phyloP scores from a whole-genome alignment of 2,329 filamentous ascomycete genomes.

The Orbilia oligospora region DNA sequence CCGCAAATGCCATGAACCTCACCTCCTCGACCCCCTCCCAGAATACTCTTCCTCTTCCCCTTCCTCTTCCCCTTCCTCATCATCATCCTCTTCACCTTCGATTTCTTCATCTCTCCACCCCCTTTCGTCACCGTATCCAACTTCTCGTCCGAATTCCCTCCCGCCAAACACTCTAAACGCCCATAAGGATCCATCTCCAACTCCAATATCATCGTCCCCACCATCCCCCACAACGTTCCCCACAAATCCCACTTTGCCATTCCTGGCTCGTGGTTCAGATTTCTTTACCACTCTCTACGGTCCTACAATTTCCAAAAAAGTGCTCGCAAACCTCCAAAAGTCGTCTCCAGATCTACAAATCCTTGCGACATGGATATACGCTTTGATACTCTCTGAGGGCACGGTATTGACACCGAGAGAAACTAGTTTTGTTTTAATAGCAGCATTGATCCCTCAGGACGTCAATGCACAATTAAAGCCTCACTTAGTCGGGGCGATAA shows the following conservation, averaged over 20 bases:
- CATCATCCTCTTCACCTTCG: not conserved
- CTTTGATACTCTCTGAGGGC: slow-evolving; percentile 70
- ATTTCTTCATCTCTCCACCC: slow-evolving; percentile 21
- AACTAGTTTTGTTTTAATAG: slow-evolving; percentile 71
- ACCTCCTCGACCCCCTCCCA: slow-evolving; percentile 30
- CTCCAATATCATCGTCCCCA: slow-evolving; percentile 66
- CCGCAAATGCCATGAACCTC: slow-evolving; percentile 44
- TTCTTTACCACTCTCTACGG: slow-evolving; percentile 72
- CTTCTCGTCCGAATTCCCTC: slow-evolving; percentile 68
- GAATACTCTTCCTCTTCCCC: slow-evolving; percentile 11
- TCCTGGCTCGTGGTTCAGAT: slow-evolving; percentile 68
- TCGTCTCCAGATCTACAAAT: slow-evolving; percentile 71
- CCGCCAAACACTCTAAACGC: slow-evolving; percentile 66
- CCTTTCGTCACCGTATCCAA: slow-evolving; percentile 63
- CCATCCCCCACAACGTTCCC: slow-evolving; percentile 63
- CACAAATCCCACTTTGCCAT: slow-evolving; percentile 67
- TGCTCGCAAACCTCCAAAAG: slow-evolving; percentile 70
- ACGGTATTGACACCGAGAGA: slow-evolving; percentile 69
- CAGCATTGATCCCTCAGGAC: slow-evolving; percentile 71
- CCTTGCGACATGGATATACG: slow-evolving; percentile 70
- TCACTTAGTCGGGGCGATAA: slow-evolving; percentile 71
- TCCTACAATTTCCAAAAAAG: slow-evolving; percentile 68
- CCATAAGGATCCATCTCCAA: slow-evolving; percentile 64
- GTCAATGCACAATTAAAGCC: slow-evolving; percentile 73
- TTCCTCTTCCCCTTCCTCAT: not conserved